Evolutionary conservation across 768 basidiomycete genomes (phyloP), one percentile per base, ranked within the genome.

Genomic region (Boletus sensibilis): DNA sequence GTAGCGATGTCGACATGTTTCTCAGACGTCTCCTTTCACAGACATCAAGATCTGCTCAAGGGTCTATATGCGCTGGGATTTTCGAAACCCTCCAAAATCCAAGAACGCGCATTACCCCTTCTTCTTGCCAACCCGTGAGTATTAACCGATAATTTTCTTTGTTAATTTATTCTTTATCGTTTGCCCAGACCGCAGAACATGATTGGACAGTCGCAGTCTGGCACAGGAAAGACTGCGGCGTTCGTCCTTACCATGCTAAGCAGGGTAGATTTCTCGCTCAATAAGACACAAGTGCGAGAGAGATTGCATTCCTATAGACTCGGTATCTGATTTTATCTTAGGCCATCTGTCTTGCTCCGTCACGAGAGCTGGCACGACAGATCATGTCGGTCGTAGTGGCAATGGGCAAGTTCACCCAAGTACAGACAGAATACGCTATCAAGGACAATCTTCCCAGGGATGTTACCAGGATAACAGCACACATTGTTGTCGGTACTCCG

Each of bases 131-230:
- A 96, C 66, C 97, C 96, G 94, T 97, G 65, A 64, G 88, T 77
- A 13, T 13, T 9, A 25, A 14, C 14, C 3, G 5, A 42, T 39
- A 37, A 31, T 48, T 53, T 33, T 20, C 38, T 39, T 29, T 48
- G 20, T 64, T 51, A 20, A 55, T 41, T n/a, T 38, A 18, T 53
- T 35, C 60, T n/a, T 68, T 16, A 25, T 35, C 34, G 2, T 27
- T 38, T 52, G 48, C 9, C 21, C 38, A 99, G 96, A n/a, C 90
- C 96, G 12, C 88, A 87, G 50, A 98, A 98, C 74, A 95, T 98
- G 89, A 98, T 98, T 68, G 97, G 94, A 18, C 97, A 99, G 76
- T 98, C 95, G 50, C 97, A 99, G 68, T 98, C 97, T 34, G 97
- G 97, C 38, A 99, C 97, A 10, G 97, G 97, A 47, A 99, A 99